Conservation (phyloP, 1,284 basidiomycete genomes). For the Boletus mariae region DNA sequence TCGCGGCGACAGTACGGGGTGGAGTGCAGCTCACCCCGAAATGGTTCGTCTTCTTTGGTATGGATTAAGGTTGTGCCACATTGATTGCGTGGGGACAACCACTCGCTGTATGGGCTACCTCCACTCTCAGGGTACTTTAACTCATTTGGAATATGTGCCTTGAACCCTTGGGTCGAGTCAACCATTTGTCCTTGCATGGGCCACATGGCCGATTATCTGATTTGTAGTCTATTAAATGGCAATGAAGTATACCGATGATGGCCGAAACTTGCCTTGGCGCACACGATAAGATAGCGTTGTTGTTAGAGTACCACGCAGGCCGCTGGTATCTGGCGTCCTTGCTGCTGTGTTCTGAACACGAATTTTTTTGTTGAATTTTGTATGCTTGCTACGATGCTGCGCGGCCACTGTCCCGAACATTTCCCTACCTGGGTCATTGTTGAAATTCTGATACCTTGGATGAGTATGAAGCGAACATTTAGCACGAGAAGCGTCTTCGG, state of each 20-base stretch:
- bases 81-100: not conserved
- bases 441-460: not conserved
- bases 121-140: not conserved
- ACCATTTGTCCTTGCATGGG: constrained; percentile 1
- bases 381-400: not conserved
- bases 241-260: not conserved
- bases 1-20: not conserved
- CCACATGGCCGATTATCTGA: constrained; percentile 1
- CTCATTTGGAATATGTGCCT: not conserved
- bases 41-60: constrained; percentile 3
- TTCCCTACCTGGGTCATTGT: not conserved
- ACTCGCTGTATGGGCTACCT: not conserved
- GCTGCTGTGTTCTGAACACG: not conserved
- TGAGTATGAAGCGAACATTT: not conserved
- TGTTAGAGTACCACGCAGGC: not conserved
- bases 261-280: not conserved
- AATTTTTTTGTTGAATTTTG: not conserved
- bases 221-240: not conserved
- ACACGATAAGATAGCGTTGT: not conserved
- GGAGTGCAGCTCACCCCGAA: not conserved
- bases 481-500: not conserved
- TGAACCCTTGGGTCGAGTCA: not conserved
- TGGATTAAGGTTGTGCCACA: constrained; percentile 15
- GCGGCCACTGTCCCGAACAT: not conserved
- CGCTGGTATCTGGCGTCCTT: not conserved